A percentile compares a stretch with the other conserved stretches of the same genome.
phyloP scores from a whole-genome alignment of 768 basidiomycete genomes.

The Tephrocybe rancida region DNA sequence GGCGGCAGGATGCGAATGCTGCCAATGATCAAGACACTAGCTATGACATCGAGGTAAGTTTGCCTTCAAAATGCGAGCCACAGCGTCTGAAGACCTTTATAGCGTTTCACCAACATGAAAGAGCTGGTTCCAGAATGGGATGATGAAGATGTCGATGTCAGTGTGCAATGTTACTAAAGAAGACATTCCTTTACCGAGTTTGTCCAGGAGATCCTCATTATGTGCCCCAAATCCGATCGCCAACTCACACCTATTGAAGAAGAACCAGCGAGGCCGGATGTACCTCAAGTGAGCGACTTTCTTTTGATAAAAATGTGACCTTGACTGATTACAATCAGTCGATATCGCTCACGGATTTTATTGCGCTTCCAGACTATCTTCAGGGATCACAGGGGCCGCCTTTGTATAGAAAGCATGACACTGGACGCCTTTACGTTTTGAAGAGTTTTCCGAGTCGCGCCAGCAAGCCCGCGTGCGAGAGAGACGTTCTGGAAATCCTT shows the following conservation, averaged over 20 bases:
- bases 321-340: slow-evolving; percentile 14
- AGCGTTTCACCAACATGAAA: slow-evolving; percentile 45
- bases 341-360: slow-evolving; percentile 33
- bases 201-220: slow-evolving; percentile 49
- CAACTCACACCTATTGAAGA: slow-evolving; percentile 35
- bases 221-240: slow-evolving; percentile 39
- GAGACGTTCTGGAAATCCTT: slow-evolving; percentile 36
- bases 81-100: background rate
- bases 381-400: slow-evolving; percentile 11
- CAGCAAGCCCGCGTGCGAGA: slow-evolving; percentile 30
- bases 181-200: background rate
- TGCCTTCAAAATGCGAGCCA: background rate
- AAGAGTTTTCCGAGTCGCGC: slow-evolving; percentile 21
- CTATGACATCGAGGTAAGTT: slow-evolving; percentile 44
- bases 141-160: slow-evolving; percentile 51
- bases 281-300: slow-evolving; percentile 18
- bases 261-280: slow-evolving; percentile 24
- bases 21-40: slow-evolving; percentile 28
- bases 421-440: slow-evolving; percentile 32
- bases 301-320: background rate
- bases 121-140: slow-evolving; percentile 47
- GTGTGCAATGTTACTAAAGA: slow-evolving; percentile 9
- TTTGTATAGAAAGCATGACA: slow-evolving; percentile 30
- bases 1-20: background rate
- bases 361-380: slow-evolving; percentile 21